Percentiles rank a stretch among this genome's conserved stretches.
phyloP scores from a whole-genome alignment of 495 filamentous ascomycete genomes.

The Hypoxylon subgilvum region DNA sequence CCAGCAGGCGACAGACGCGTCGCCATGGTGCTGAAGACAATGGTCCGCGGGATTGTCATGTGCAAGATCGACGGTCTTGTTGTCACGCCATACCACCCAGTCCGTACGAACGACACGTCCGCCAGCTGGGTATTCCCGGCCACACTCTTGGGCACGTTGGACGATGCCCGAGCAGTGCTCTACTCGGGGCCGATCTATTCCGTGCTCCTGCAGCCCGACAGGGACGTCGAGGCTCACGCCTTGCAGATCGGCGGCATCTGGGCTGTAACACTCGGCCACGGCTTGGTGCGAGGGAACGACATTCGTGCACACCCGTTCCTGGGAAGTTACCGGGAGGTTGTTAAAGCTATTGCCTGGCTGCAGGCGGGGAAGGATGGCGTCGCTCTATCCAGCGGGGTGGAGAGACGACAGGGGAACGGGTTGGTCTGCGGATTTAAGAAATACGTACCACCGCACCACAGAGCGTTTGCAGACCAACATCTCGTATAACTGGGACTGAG shows the following conservation, averaged over 20 bases:
- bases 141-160: conserved; percentile 24
- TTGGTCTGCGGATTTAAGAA: conserved; percentile 48
- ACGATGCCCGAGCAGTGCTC: conserved; percentile 16
- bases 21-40: conserved; percentile 46
- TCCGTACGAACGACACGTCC: conserved; percentile 16
- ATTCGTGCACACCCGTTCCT: conserved; percentile 51
- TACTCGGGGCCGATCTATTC: conserved; percentile 53
- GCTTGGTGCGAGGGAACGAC: conserved; percentile 40
- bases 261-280: conserved; percentile 55
- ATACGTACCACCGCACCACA: conserved; percentile 2
- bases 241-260: conserved; percentile 48
- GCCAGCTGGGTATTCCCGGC: conserved; percentile 46
- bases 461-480: too few species aligned
- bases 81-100: conserved; percentile 54
- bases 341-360: conserved; percentile 34
- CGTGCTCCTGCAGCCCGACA: conserved; percentile 47
- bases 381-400: conserved; percentile 42
- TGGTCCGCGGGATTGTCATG: conserved; percentile 28
- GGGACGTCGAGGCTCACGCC: conserved; percentile 47
- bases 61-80: conserved; percentile 34
- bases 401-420: conserved; percentile 43
- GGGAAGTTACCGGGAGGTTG: conserved; percentile 47
- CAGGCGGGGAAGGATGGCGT: conserved; percentile 41
- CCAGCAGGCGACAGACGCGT: conserved; percentile 45
- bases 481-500: too few species aligned